Evolutionary conservation across 768 basidiomycete species (phyloP).

Genomic region (Pleurotus tuber-regium): DNA sequence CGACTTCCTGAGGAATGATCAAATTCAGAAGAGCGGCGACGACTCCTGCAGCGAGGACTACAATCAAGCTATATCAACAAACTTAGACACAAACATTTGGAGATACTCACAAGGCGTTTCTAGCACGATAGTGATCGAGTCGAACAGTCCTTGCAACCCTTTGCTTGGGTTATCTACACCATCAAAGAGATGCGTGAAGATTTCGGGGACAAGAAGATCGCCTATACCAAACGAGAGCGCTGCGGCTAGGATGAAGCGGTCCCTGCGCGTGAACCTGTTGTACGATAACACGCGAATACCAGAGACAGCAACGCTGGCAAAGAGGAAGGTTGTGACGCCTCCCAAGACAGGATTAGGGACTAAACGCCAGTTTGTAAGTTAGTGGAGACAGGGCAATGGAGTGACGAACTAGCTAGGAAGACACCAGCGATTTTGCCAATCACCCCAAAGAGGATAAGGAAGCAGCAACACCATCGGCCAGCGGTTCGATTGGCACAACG

Average conservation of each 20-base stretch:
- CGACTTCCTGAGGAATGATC: conserved; percentile 43
- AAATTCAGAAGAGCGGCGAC: conserved; percentile 58
- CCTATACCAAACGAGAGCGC: conserved; percentile 71
- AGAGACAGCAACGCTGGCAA: conserved; percentile 69
- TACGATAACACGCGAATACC: conserved; percentile 70
- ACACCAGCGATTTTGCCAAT: conserved; percentile 82
- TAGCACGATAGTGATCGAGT: conserved; percentile 77
- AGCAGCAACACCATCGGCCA: conserved; percentile 75
- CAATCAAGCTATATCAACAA: conserved; percentile 4
- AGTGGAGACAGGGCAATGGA: not conserved
- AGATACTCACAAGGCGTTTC: conserved; percentile 71
- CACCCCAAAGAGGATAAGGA: conserved; percentile 78
- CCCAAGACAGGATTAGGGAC: conserved; percentile 80
- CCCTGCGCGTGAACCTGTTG: conserved; percentile 56
- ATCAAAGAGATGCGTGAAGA: conserved; percentile 72
- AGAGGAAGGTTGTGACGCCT: conserved; percentile 86
- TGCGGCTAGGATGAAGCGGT: conserved; percentile 68
- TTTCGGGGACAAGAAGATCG: conserved; percentile 60
- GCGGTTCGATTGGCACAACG: conserved; percentile 80
- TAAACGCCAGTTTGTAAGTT: not conserved
- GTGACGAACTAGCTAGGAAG: conserved; percentile 63
- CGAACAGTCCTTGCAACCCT: conserved; percentile 66
- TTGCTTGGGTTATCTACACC: conserved; percentile 48
- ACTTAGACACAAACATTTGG: not conserved
- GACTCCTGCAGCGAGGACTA: conserved; percentile 58